Base-by-base conservation (phyloP, 2,329 filamentous ascomycete genomes). In the Trichoderma simmonsii region DNA sequence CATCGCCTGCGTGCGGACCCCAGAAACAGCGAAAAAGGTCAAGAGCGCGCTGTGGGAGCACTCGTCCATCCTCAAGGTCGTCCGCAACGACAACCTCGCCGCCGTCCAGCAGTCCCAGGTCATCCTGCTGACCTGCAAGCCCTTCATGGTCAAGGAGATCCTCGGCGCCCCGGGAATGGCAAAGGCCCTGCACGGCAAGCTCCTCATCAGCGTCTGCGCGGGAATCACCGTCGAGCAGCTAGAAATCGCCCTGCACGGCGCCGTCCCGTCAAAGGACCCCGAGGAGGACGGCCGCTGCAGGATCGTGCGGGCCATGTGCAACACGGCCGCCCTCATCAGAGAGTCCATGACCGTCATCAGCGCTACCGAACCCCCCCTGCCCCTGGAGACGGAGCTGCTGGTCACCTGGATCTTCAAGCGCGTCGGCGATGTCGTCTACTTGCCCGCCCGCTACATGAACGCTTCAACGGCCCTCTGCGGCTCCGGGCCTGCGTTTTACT, bases 291-390 rank as follows among this genome's bases (percentile, higher is more conserved):
- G 85, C 32, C 82, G 85, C 51, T 92, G 89, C 81, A 85, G 88
- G 56, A 86, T 96, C 59, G 90, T 97, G 5, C 87, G 93, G 36
- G 93, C 92, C 70, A 94, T 97, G 89, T 93, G 93, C 76, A 97
- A 97, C 83, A 95, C 92, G 0, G 93, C 93, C 12, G 90, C 91
- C 30, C 86, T 93, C 63, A 91, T 97, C 72, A 85, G 93, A 61
- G 91, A 97, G 81, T 91, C 89, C 76, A 96, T 96, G 92, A 95
- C 91, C 4, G 90, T 96, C 69, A 91, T 97, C 75, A 90, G 89
- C 62, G 89, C 86, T 60, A 85, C 86, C 7, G 85, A 83, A 9
- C 88, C 90, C 9, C 86, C 90, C 3, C 83, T 93, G 15, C 84
- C 86, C 6, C 78, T 85, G 1, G 81, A 84, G 21, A 86, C 86